A percentile compares a stretch with the other conserved stretches of the same genome.
These are phyloP conservation scores for Chalciporus sp. DNA, from an alignment of 1,284 basidiomycete species.

Conservation along the genomic window DNA sequence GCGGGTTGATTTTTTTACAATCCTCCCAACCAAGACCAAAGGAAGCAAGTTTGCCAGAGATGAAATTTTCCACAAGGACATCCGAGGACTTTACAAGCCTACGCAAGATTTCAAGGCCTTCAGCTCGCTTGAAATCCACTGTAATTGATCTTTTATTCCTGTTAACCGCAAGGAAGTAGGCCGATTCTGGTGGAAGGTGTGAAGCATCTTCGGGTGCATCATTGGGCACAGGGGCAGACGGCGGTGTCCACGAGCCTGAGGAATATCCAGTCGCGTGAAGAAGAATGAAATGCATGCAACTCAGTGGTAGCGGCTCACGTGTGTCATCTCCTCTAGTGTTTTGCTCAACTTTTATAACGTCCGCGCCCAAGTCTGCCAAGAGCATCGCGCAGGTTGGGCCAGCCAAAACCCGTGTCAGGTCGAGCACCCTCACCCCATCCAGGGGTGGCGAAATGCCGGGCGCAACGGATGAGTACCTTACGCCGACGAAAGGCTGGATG, in stretches of 20 bases:
- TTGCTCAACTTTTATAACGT: conserved; percentile 91
- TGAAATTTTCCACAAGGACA: conserved; percentile 88
- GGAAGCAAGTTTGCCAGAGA: conserved; percentile 80
- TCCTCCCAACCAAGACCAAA: conserved; percentile 89
- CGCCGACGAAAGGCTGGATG: conserved; percentile 1
- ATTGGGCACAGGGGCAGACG: conserved; percentile 63
- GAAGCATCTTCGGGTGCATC: conserved; percentile 53
- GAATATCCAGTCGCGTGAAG: conserved; percentile 7
- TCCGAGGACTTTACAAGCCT: conserved; percentile 79
- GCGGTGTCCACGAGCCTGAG: conserved; percentile 79
- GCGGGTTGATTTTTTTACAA: conserved; percentile 78
- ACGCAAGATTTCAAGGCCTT: conserved; percentile 79
- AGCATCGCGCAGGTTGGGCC: conserved; percentile 92
- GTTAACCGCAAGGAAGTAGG: conserved; percentile 91
- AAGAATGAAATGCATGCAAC: conserved; percentile 16
- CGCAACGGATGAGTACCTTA: conserved; percentile 19
- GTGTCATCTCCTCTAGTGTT: conserved; percentile 88
- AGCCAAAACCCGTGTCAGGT: conserved; percentile 87
- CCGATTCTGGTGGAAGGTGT: conserved; percentile 86
- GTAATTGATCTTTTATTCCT: conserved; percentile 90
- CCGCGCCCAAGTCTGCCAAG: conserved; percentile 85
- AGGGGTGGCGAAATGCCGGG: conserved; percentile 76
- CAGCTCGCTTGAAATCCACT: conserved; percentile 80
- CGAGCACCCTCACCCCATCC: conserved; percentile 78
- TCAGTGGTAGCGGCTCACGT: conserved; percentile 48